phyloP scores from a whole-genome alignment of 441 rosid species.

The Daphne laureola region DNA sequence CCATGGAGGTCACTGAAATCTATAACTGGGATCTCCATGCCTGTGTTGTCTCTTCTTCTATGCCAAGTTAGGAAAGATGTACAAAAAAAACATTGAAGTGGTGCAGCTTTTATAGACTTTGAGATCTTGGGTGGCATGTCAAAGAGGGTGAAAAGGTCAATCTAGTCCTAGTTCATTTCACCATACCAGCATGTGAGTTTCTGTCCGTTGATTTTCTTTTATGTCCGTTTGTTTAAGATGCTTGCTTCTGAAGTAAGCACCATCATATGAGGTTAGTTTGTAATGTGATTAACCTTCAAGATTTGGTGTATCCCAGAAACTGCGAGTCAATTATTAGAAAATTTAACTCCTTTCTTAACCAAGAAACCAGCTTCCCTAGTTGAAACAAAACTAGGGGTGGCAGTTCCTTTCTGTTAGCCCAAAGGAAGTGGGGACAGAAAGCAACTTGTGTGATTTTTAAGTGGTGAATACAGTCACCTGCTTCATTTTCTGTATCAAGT shows the following conservation, averaged over 20 bases:
- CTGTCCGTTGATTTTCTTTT: constrained; percentile 12
- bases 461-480: too few species aligned
- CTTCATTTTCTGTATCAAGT: too few species aligned
- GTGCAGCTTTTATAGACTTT: constrained; percentile 38
- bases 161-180: constrained; percentile 44
- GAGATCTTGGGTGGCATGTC: constrained; percentile 13
- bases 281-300: constrained; percentile 16
- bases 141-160: constrained; percentile 16
- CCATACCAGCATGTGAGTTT: constrained; percentile 30
- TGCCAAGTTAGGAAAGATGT: constrained; percentile 3
- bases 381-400: too few species aligned
- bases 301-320: too few species aligned
- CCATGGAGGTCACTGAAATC: constrained; percentile 60
- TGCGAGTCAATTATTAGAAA: too few species aligned
- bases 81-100: constrained; percentile 9
- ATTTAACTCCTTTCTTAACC: too few species aligned
- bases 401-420: too few species aligned
- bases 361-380: too few species aligned
- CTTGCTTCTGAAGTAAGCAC: constrained; percentile 23
- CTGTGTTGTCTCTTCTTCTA: constrained; percentile 11
- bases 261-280: constrained; percentile 20
- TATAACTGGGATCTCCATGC: constrained; percentile 62
- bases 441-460: too few species aligned
- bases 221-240: constrained; percentile 8
- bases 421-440: too few species aligned